These are phyloP conservation scores for Filobasidium uniguttulatum DNA, from an alignment of 1,284 basidiomycete genomes.

Conservation along the genomic window DNA sequence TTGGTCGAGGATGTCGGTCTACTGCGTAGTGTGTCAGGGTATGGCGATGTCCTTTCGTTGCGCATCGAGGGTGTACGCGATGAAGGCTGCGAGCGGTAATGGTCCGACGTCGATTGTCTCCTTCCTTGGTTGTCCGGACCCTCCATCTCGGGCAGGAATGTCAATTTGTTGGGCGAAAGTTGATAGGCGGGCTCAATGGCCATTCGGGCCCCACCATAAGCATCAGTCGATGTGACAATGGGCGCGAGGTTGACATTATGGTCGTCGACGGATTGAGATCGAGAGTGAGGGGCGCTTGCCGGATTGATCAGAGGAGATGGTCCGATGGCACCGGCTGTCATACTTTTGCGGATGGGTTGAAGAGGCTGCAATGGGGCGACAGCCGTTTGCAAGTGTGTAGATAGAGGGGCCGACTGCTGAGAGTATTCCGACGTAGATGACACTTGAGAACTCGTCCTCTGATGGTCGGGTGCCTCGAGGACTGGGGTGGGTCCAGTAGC, in stretches of 20 bases:
- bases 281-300: conserved; percentile 1
- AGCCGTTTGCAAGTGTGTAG: background rate
- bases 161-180: conserved; percentile 28
- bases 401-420: conserved; percentile 6
- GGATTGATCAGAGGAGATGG: conserved; percentile 3
- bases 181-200: conserved; percentile 28
- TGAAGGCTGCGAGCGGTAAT: conserved; percentile 7
- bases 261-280: background rate
- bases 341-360: no score
- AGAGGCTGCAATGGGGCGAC: background rate
- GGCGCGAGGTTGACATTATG: background rate
- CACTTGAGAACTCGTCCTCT: conserved; percentile 5
- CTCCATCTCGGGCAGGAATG: conserved; percentile 32
- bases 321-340: no score
- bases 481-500: background rate
- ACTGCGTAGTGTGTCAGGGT: background rate
- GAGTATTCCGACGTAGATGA: conserved; percentile 15
- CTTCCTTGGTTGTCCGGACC: conserved; percentile 20
- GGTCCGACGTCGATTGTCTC: background rate
- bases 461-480: background rate
- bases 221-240: background rate
- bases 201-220: conserved; percentile 8
- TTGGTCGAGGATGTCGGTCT: background rate
- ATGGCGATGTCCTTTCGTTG: background rate
- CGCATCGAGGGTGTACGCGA: conserved; percentile 11